Conservation (phyloP, 164 flowering plant genomes). For the Santalum album region DNA sequence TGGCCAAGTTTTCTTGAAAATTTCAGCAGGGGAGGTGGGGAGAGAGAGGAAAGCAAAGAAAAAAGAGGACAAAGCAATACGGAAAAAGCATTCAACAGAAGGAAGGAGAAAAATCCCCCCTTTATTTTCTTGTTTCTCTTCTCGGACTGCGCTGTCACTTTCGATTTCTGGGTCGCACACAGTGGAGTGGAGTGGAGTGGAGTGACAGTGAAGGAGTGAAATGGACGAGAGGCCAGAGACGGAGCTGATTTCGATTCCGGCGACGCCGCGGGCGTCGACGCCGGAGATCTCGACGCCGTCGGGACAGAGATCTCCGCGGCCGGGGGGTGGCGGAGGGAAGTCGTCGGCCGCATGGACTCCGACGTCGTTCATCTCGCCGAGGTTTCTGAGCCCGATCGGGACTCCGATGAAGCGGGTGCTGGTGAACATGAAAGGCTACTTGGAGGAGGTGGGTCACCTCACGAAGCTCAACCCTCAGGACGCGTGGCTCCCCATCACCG, state of each 20-base stretch:
- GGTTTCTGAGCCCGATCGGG: slow-evolving; percentile 92
- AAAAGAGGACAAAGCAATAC: too few species aligned
- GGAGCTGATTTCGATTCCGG: slow-evolving; percentile 95
- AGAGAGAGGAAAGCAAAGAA: too few species aligned
- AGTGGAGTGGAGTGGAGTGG: neutral
- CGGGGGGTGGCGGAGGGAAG: slow-evolving; percentile 12
- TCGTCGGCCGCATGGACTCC: slow-evolving; percentile 77
- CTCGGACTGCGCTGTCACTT: too few species aligned
- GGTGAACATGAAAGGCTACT: slow-evolving; percentile 85
- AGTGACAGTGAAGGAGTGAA: neutral
- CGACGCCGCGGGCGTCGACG: slow-evolving; percentile 77
- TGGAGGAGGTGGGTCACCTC: slow-evolving; percentile 93
- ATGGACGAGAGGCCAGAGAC: slow-evolving; percentile 83
- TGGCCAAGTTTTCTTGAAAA: too few species aligned
- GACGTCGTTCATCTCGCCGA: slow-evolving; percentile 82
- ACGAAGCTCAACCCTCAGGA: slow-evolving; percentile 97
- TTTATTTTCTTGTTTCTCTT: too few species aligned
- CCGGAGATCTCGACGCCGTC: slow-evolving; percentile 89
- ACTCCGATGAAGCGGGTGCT: slow-evolving; percentile 95
- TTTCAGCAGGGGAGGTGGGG: too few species aligned
- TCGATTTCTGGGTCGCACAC: neutral
- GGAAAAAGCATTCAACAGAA: neutral
- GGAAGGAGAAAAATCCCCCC: too few species aligned
- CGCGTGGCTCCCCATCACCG: slow-evolving; percentile 97
- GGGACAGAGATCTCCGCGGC: slow-evolving; percentile 72